Base-by-base conservation (phyloP, 2,329 filamentous ascomycete genomes). In the Pseudogymnoascus verrucosus region DNA sequence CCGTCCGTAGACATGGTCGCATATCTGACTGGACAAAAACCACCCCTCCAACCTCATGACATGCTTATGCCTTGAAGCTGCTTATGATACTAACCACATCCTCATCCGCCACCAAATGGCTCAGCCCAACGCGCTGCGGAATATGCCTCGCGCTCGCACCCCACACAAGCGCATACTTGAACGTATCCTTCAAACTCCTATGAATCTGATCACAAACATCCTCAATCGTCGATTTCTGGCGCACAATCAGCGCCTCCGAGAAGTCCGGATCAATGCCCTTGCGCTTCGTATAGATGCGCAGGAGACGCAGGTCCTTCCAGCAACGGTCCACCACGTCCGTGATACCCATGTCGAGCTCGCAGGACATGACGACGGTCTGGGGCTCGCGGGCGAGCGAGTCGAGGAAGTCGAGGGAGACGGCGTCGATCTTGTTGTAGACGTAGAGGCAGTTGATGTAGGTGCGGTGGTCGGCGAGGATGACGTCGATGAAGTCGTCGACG, bases 381-480 rank as follows among this genome's bases (percentile, higher is more conserved):
- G 92, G 91, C 78, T 99, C 96, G 65, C 92, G 88, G 4, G 96
- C 95, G 21, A 99, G 82, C 74, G 89, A 87, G 80, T 99, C 90
- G 59, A 99, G 84, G 77, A 96, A 96, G 74, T 97, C 92, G 68
- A 99, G 84, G 44, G 89, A 93, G 65, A 99, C 90, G 75, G 86
- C 89, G 79, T 99, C 95, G 78, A 99, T 96, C 79, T 99, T 99
- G 88, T 99, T 99, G 86, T 99, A 99, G 34, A 98, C 93, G 78
- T 99, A 99, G 34, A 99, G 83, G 73, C 91, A 88, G 75, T 71
- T 86, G 80, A 99, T 97, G 81, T 99, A 99, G 77, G 96, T 99
- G 73, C 95, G 83, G 80, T 99, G 95, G 74, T 97, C 91, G 77
- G 95, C 96, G 93, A 98, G 98, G 77, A 99, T 97, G 66, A 97